These are phyloP conservation scores for Cucurbita ficifolia DNA, from an alignment of 306 rosid genomes.

Conservation along the genomic window DNA sequence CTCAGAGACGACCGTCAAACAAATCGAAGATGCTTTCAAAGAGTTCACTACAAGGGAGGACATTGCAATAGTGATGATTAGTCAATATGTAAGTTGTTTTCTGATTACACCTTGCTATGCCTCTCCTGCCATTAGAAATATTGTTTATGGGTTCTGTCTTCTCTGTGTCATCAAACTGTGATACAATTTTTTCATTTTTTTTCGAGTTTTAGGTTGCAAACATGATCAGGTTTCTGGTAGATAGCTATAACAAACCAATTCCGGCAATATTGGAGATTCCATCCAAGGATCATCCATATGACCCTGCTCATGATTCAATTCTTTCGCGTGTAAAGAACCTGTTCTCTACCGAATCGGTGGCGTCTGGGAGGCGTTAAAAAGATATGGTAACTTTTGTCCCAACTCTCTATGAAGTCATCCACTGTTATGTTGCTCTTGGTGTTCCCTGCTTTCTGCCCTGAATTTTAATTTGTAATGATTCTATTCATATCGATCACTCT, in stretches of 20 bases:
- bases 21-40: constrained; percentile 90
- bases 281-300: constrained; percentile 91
- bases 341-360: constrained; percentile 77
- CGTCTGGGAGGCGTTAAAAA: constrained; percentile 56
- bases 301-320: constrained; percentile 83
- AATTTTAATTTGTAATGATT: not conserved
- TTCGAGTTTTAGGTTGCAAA: constrained; percentile 65
- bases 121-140: too few relatives aligned
- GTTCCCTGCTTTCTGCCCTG: not conserved
- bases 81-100: constrained; percentile 73
- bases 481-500: not conserved
- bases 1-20: constrained; percentile 77
- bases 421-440: not conserved
- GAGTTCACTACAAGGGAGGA: constrained; percentile 80
- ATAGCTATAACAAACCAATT: constrained; percentile 80
- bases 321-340: constrained; percentile 85
- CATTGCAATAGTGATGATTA: constrained; percentile 70
- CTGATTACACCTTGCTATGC: too few relatives aligned
- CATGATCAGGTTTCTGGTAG: constrained; percentile 83
- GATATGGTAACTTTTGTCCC: not conserved
- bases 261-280: constrained; percentile 94
- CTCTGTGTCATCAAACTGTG: too few relatives aligned
- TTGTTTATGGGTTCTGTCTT: too few relatives aligned
- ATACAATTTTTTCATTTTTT: too few relatives aligned
- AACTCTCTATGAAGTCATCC: not conserved